These are phyloP conservation scores for Didymella pinodella DNA, from an alignment of 2,329 filamentous ascomycete genomes.

Conservation along the genomic window DNA sequence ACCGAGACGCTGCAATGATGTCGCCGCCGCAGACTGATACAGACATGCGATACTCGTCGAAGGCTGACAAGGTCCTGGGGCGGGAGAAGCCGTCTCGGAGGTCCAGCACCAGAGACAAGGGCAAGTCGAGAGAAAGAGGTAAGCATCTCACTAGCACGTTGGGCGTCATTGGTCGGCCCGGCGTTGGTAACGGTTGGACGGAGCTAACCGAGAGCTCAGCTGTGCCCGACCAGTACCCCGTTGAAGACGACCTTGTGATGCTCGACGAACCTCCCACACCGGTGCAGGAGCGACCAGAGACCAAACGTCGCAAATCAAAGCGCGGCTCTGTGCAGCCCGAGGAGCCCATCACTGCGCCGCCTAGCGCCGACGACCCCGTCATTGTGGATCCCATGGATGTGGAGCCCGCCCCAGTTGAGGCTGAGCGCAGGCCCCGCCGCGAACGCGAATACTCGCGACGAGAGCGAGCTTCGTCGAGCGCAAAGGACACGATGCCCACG, in stretches of 20 bases:
- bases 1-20: conserved; percentile 69
- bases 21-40: conserved; percentile 76
- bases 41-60: conserved; percentile 68
- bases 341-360: conserved; percentile 48
- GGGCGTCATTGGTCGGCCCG: conserved; percentile 33
- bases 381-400: conserved; percentile 51
- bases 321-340: conserved; percentile 48
- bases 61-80: conserved; percentile 81
- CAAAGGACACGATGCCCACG: conserved; percentile 61
- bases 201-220: conserved; percentile 46
- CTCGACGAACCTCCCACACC: conserved; percentile 51
- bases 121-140: conserved; percentile 62
- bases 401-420: conserved; percentile 57
- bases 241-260: conserved; percentile 68
- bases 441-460: conserved; percentile 48
- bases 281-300: conserved; percentile 42
- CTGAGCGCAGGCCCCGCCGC: conserved; percentile 52
- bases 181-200: conserved; percentile 47
- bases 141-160: conserved; percentile 38
- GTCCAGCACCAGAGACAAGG: conserved; percentile 53
- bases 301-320: conserved; percentile 54
- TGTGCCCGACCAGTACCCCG: conserved; percentile 66
- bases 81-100: conserved; percentile 56
- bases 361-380: conserved; percentile 55
- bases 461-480: conserved; percentile 67